Base-by-base conservation (phyloP, 805 yeast genomes). In the Torulaspora gathmanii region DNA sequence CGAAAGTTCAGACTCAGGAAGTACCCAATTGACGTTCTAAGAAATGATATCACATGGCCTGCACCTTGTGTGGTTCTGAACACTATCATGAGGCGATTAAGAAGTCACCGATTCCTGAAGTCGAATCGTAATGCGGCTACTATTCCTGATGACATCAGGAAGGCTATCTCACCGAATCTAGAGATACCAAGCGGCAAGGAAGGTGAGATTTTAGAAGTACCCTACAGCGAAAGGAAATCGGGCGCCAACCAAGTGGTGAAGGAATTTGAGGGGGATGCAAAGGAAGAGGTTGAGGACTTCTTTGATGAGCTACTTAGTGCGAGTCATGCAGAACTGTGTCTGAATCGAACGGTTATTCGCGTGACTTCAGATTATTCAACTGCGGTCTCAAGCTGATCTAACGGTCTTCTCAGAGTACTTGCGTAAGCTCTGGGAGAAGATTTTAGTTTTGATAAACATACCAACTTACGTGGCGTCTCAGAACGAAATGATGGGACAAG, bases 1-100 rank as follows among this genome's bases (percentile, higher is more conserved):
- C 41, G 30, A 19, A 40, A 40, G 31, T 34, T 28, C 30, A 37
- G 42, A 17, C 35, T 45, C 40, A 45, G 31, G 19, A 45, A 40
- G 20, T 25, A 29, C 23, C 48, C 41, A 16, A 28, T 20, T 25
- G 35, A 19, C 26, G 15, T 22, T 5, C 29, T 36, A 13, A 38
- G 39, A 15, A 17, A 33, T 13, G 27, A 29, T 17, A 16, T 45
- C 25, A 20, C 5, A 7, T 40, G 44, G 42, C 41, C n/a, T n/a
- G n/a, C n/a, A n/a, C n/a, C n/a, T n/a, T n/a, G n/a, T n/a, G n/a
- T n/a, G n/a, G n/a, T n/a, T n/a, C 44, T 40, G 11, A 40, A 45
- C 26, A 45, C 44, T 3, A 45, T 45, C 35, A 22, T 35, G 26
- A 45, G 29, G 44, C 44, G 48, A 5, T 28, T 45, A 22, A 27